Base-by-base conservation (phyloP, 768 basidiomycete genomes). In the Hemileccinum impolitum region DNA sequence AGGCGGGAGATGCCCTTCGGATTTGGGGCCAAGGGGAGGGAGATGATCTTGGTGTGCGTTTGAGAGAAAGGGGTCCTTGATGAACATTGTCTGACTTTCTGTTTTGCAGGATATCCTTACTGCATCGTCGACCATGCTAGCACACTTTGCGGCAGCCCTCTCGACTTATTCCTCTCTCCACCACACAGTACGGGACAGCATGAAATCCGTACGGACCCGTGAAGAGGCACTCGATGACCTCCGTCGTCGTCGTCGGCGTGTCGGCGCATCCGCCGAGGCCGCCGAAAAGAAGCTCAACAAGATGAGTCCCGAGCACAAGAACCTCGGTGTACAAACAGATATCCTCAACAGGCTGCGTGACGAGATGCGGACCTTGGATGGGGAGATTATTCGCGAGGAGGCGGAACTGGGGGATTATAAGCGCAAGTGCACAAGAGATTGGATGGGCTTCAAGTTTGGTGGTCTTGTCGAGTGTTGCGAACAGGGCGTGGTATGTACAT, bases 221-320 rank as follows among this genome's bases (percentile, higher is more conserved):
- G 94, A 97, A 64, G 94, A 97, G 63, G 74, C 71, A 3, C 77
- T 96, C 3, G 90, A 90, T 47, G 85, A 87, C 4, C 69, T 92
- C 13, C 84, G 82, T 56, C 79, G 84, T 13, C 78, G 85, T 15
- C 75, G 92, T 44, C 82, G 84, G 55, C 72, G 73, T 10, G 74
- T 93, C 6, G 76, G 74, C 10, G 67, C 77, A 21, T 86, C 86
- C 53, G 88, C 92, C 0, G 93, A 95, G 47, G 69, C 79, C 15
- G 92, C 90, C 3, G 92, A 95, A 56, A 88, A 78, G 73, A 95
- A 94, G 64, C 77, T 97, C 32, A 80, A 76, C 68, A 95, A 87
- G 72, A 94, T 96, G 93, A 79, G 78, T 54, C 77, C 87, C 0
- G 90, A 94, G 66, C 82, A 94, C 72, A 97, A 95, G 75, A 87